These are phyloP conservation scores for Zygotorulaspora chibaensis DNA, from an alignment of 805 yeast genomes.

Conservation along the genomic window DNA sequence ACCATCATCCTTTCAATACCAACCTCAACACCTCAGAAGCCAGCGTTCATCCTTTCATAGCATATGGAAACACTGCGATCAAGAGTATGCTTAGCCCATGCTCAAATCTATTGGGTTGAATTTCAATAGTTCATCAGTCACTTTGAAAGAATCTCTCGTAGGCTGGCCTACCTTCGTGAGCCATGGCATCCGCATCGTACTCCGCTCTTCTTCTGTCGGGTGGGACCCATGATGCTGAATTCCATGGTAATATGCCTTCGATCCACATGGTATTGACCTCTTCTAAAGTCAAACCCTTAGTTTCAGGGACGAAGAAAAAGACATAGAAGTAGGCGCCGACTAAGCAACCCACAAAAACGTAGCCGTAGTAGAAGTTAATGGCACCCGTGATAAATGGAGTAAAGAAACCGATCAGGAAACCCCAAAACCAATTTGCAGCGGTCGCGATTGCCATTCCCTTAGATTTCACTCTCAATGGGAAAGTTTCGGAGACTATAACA, in stretches of 20 bases:
- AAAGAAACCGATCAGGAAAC: constrained; percentile 62
- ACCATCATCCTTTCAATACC: too few relatives aligned
- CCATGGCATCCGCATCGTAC: constrained; percentile 14
- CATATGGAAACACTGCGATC: too few relatives aligned
- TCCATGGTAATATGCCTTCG: constrained; percentile 40
- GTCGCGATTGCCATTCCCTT: constrained; percentile 54
- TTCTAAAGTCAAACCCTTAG: constrained; percentile 75
- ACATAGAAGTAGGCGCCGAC: constrained; percentile 55
- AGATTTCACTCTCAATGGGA: constrained; percentile 66
- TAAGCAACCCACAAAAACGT: constrained; percentile 53
- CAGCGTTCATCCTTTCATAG: too few relatives aligned
- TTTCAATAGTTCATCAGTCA: too few relatives aligned
- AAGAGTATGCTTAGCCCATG: too few relatives aligned
- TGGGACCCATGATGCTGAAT: constrained; percentile 49
- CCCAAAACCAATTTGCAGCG: constrained; percentile 64
- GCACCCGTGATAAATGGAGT: constrained; percentile 65
- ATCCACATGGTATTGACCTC: constrained; percentile 65
- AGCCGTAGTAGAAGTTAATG: constrained; percentile 68
- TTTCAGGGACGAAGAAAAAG: constrained; percentile 65
- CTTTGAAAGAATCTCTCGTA: too few relatives aligned
- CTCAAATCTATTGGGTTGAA: too few relatives aligned
- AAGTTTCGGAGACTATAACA: constrained; percentile 63
- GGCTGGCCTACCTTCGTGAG: too few relatives aligned
- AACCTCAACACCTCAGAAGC: too few relatives aligned
- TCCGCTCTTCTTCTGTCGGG: constrained; percentile 15